Percentiles rank a stretch among this genome's conserved stretches.
These are phyloP conservation scores for Daldinia vernicosa DNA, from an alignment of 495 filamentous ascomycete species.

Conservation along the genomic window DNA sequence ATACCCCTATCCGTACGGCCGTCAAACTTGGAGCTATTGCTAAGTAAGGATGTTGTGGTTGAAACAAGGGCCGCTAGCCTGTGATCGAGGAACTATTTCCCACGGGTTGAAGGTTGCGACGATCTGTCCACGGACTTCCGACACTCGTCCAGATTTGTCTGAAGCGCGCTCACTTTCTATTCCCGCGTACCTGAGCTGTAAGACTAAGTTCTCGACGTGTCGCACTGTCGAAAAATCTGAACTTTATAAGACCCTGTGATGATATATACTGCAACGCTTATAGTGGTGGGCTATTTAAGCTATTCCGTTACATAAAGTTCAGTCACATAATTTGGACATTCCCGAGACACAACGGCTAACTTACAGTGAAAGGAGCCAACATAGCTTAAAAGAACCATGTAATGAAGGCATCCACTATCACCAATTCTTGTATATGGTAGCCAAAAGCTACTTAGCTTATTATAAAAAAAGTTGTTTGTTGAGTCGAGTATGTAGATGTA, in stretches of 20 bases:
- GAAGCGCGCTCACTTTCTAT: background rate
- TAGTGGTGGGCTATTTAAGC: background rate
- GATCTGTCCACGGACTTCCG: conserved; percentile 34
- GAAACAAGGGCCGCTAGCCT: conserved; percentile 1
- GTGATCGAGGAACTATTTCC: background rate
- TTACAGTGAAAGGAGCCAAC: background rate
- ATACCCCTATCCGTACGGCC: conserved; percentile 3
- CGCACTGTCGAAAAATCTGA: conserved; percentile 24
- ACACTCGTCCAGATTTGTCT: conserved; percentile 17
- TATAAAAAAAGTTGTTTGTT: background rate
- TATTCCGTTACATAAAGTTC: conserved; percentile 14
- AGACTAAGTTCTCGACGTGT: conserved; percentile 27
- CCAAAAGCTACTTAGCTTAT: background rate
- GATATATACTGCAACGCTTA: background rate
- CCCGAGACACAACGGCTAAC: background rate
- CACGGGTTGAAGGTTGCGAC: background rate
- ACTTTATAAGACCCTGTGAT: conserved; percentile 16
- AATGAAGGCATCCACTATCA: background rate
- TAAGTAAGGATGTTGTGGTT: background rate
- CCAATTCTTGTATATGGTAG: background rate
- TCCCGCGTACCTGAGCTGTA: conserved; percentile 3
- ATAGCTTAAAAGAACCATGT: conserved; percentile 4
- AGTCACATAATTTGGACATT: conserved; percentile 20
- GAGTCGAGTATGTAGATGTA: conserved; percentile 5
- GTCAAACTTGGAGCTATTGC: background rate